Percentiles rank a stretch among this genome's conserved stretches.
Conservation (phyloP, 768 basidiomycete genomes). For the Pholiota molesta region DNA sequence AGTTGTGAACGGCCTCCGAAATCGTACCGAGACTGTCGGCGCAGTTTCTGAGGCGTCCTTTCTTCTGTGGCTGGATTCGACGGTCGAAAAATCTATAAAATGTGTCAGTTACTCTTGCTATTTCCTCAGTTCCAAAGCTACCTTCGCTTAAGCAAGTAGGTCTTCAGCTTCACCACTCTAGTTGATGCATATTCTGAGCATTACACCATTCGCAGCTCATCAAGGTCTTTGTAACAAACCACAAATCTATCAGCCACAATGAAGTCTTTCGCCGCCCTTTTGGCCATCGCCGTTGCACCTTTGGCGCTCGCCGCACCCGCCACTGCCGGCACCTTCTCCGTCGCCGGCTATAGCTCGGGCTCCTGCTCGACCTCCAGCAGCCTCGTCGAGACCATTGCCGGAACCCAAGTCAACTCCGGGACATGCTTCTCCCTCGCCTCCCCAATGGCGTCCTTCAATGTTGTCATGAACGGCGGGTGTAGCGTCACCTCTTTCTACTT, state of each 20-base stretch:
- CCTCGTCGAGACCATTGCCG: not conserved
- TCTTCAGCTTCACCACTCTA: no score
- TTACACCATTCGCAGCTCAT: no score
- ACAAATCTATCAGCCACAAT: not conserved
- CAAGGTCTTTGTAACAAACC: not conserved
- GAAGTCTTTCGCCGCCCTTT: not conserved
- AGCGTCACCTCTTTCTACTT: conserved; percentile 1
- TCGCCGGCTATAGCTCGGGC: not conserved
- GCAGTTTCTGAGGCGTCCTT: not conserved
- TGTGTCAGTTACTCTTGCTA: not conserved
- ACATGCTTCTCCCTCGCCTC: not conserved
- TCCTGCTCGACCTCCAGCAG: conserved; percentile 1
- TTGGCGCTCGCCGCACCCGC: not conserved
- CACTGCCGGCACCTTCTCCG: not conserved
- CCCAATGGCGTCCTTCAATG: not conserved
- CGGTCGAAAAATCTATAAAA: not conserved
- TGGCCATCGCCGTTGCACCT: not conserved
- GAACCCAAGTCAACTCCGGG: not conserved
- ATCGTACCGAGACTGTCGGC: not conserved
- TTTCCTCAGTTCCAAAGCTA: not conserved
- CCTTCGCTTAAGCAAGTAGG: not conserved
- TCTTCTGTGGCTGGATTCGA: not conserved
- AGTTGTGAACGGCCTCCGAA: not conserved
- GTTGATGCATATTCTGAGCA: no score
- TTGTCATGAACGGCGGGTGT: conserved; percentile 1